Evolutionary conservation across 495 filamentous ascomycete species (phyloP).

Genomic region (Hypomontagnella submonticulosa): DNA sequence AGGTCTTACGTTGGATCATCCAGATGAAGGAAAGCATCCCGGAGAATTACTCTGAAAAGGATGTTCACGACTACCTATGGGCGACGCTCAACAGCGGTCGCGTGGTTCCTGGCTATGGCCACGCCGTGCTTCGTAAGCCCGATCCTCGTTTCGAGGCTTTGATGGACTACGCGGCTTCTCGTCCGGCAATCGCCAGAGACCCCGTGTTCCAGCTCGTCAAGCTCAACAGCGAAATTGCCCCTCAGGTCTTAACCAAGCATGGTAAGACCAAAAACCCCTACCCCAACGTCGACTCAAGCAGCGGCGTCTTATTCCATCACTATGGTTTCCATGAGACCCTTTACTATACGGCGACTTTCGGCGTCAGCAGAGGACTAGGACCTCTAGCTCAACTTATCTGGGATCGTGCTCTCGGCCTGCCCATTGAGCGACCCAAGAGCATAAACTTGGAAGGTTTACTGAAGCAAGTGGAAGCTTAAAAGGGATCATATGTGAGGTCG

Average conservation of each 20-base stretch:
- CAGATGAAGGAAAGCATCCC: conserved; percentile 93
- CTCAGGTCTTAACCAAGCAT: conserved; percentile 87
- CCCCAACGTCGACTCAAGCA: conserved; percentile 93
- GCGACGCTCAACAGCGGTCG: conserved; percentile 90
- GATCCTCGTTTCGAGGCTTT: conserved; percentile 95
- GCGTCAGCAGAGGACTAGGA: conserved; percentile 89
- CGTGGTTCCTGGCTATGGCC: conserved; percentile 97
- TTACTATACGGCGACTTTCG: conserved; percentile 98
- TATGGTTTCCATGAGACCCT: conserved; percentile 96
- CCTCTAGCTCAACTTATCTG: conserved; percentile 95
- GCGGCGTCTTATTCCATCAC: conserved; percentile 95
- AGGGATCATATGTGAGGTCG: conserved; percentile 17
- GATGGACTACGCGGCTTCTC: conserved; percentile 90
- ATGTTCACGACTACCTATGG: conserved; percentile 92
- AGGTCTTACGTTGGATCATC: conserved; percentile 94
- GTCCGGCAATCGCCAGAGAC: conserved; percentile 84
- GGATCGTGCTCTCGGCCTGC: conserved; percentile 92
- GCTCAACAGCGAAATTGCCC: conserved; percentile 81
- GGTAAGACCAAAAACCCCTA: conserved; percentile 99
- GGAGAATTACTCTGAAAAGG: conserved; percentile 75
- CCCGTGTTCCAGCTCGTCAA: conserved; percentile 94
- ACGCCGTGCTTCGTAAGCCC: conserved; percentile 96
- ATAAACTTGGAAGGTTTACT: conserved; percentile 88
- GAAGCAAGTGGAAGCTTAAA: conserved; percentile 61
- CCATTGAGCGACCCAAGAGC: conserved; percentile 98